phyloP scores from a whole-genome alignment of 345 rosid genomes.

The Camelina hispida region DNA sequence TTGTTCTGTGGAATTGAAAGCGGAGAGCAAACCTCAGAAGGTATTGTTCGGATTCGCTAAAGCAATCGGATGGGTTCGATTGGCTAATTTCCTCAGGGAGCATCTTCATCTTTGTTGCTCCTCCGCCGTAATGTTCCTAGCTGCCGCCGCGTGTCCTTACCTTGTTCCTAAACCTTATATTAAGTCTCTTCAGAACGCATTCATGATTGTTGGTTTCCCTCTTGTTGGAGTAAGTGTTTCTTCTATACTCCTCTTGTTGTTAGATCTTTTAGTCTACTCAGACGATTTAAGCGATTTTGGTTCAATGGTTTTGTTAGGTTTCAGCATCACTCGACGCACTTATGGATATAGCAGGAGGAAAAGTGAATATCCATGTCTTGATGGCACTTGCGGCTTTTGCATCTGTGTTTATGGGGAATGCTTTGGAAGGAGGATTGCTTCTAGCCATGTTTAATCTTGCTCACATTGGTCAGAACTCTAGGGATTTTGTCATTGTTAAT shows the following conservation, averaged over 20 bases:
- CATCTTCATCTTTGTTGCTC: constrained; percentile 82
- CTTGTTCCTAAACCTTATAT: constrained; percentile 62
- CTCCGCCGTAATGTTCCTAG: constrained; percentile 72
- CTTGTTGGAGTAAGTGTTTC: constrained; percentile 74
- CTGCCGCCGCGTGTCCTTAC: constrained; percentile 79
- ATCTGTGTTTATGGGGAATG: constrained; percentile 90
- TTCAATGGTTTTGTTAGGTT: constrained; percentile 52
- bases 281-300: constrained; percentile 9
- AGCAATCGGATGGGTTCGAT: constrained; percentile 70
- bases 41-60: constrained; percentile 64
- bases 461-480: constrained; percentile 70
- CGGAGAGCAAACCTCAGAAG: constrained; percentile 58
- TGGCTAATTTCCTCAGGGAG: constrained; percentile 85
- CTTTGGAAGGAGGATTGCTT: constrained; percentile 95
- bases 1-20: constrained; percentile 35
- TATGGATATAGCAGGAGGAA: constrained; percentile 87
- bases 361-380: constrained; percentile 89
- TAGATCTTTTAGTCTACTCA: neutral
- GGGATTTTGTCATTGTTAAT: neutral
- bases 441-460: constrained; percentile 98
- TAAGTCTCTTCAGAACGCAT: constrained; percentile 69
- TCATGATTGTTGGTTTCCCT: constrained; percentile 76
- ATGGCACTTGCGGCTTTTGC: constrained; percentile 99
- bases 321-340: constrained; percentile 93
- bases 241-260: constrained; percentile 5